Evolutionary conservation across 2,329 filamentous ascomycete species (phyloP).

Genomic region (Apiospora marii): DNA sequence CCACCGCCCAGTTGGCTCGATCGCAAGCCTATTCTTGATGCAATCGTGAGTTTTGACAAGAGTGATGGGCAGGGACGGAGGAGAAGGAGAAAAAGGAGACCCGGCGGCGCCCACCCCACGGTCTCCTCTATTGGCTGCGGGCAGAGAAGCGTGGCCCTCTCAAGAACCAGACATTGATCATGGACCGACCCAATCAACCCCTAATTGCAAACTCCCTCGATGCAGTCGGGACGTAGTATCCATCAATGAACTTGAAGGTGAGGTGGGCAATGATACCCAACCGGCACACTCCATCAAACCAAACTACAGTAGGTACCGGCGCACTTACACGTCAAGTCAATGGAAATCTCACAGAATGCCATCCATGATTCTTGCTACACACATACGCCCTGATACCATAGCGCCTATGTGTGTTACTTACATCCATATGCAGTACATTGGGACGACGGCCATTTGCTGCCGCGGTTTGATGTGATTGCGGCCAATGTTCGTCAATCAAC

Average conservation of each 20-base stretch:
- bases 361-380: not conserved
- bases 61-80: not conserved
- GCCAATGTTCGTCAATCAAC: not conserved
- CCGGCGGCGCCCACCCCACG: not conserved
- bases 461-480: not conserved
- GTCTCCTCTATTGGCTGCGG: not conserved
- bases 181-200: not conserved
- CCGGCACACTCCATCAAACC: not conserved
- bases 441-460: not conserved
- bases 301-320: too few relatives aligned
- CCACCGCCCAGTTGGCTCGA: slow-evolving; percentile 10
- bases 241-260: not conserved
- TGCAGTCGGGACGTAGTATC: not conserved
- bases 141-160: slow-evolving; percentile 1
- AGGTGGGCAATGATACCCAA: slow-evolving; percentile 3
- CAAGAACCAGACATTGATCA: not conserved
- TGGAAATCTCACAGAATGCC: slow-evolving; percentile 8
- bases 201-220: slow-evolving; percentile 4
- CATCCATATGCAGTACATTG: not conserved
- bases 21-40: not conserved
- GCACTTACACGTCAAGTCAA: not conserved
- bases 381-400: not conserved
- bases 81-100: not conserved
- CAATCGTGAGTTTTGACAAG: slow-evolving; percentile 13
- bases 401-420: not conserved